Percentiles rank a stretch among this genome's conserved stretches.
Evolutionary conservation across 192 early-diverging fungal genomes (phyloP).

Genomic region (Blastocladiella britannica): DNA sequence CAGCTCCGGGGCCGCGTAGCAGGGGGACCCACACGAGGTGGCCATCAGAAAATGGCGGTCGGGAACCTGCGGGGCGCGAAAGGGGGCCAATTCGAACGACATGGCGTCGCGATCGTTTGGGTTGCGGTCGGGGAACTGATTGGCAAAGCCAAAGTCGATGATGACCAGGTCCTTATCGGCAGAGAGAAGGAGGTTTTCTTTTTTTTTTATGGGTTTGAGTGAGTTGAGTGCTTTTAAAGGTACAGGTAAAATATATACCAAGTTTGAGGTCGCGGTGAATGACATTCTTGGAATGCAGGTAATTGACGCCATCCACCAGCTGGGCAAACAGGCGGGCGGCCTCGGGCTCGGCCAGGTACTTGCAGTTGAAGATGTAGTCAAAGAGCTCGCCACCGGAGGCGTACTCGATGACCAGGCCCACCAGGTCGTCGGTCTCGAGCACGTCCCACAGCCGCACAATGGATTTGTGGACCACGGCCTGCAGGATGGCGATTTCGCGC

Average conservation of each 20-base stretch:
- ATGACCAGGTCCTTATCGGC: constrained; percentile 78
- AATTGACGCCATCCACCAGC: constrained; percentile 45
- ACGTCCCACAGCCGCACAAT: constrained; percentile 41
- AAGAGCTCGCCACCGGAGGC: constrained; percentile 40
- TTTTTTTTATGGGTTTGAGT: too few species aligned
- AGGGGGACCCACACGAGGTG: constrained; percentile 92
- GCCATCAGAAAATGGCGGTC: constrained; percentile 41
- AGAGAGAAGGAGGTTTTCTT: constrained; percentile 82
- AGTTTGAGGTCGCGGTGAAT: constrained; percentile 94
- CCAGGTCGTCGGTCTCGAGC: constrained; percentile 40
- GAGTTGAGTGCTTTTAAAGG: too few species aligned
- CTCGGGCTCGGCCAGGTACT: constrained; percentile 14
- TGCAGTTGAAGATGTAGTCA: constrained; percentile 24
- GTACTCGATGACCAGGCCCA: constrained; percentile 51
- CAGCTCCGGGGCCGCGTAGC: constrained; percentile 96
- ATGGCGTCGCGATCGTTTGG: too few species aligned
- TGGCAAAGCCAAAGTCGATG: constrained; percentile 98
- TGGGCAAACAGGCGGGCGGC: constrained; percentile 46
- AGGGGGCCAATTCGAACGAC: neutral
- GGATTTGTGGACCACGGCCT: constrained; percentile 38
- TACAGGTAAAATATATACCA: constrained; percentile 8
- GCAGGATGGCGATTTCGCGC: constrained; percentile 49
- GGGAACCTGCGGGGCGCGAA: neutral
- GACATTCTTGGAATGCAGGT: constrained; percentile 74
- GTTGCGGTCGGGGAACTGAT: constrained; percentile 43